Evolutionary conservation across 2,329 filamentous ascomycete genomes (phyloP), one percentile per base, ranked within the genome.

Genomic region (Ascochyta lentis): DNA sequence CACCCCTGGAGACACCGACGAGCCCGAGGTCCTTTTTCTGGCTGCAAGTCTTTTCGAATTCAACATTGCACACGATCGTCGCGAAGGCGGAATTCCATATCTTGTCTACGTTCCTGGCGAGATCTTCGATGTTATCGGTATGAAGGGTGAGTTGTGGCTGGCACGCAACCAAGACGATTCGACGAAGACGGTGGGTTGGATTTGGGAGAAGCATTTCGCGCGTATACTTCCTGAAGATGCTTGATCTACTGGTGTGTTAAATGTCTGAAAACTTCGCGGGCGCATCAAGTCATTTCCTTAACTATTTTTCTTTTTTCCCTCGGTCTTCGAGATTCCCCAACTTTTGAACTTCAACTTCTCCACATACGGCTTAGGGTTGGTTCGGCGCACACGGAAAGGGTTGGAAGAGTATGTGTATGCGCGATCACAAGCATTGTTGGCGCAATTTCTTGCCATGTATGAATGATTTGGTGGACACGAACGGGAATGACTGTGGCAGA

Each of bases 91-190:
- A 23, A 98, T 96, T 76, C 93, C 94, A 19, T 99, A 99, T 74
- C 81, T 99, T 58, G 95, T 92, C 40, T 99, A 99, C 77, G 91
- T 94, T 64, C 91, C 93, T 49, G 95, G 95, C 63, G 95, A 99
- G 71, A 79, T 82, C 44, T 81, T 82, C 66, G 79, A 83, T 67
- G 81, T 99, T 49, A 92, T 99, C 71, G 95, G 89, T 27, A 93
- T 97, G 76, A 97, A 97, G 75, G 95, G 95, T 61, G 95, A 99
- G 80, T 84, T 98, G 44, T 99, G 95, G 95, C 86, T 99, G 54
- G 95, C 95, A 49, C 92, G 92, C 76, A 99, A 99, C 73, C 95
- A 99, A 78, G 95, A 99, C 71, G 95, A 99, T 75, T 80, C 86
- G 1, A 83, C 81, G 10, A 85, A 89, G 62, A 84, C 87, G 62